Evolutionary conservation across 192 early-diverging fungal species (phyloP), one percentile per base, ranked within the genome.

Genomic region (Funneliformis geosporum): DNA sequence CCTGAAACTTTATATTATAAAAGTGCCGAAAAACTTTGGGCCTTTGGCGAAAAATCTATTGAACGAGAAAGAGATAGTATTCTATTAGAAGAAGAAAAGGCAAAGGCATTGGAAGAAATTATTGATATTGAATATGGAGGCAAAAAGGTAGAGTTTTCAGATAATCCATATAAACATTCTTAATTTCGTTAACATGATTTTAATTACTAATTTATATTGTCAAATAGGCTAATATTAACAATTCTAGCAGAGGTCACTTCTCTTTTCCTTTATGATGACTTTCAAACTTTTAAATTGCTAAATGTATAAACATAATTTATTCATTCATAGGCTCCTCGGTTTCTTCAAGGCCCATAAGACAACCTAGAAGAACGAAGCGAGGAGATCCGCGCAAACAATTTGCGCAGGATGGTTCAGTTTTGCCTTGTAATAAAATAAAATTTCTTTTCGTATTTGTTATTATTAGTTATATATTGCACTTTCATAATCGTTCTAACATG

Each of bases 1-100:
- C 91, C 89, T 6, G 91, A 92, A 9, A 96, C 95, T 0, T 85
- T 94, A 8, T 97, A 96, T 50, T 94, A 91, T 80, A 91, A 89
- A 76, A 88, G 86, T 39, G 96, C 96, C 0, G 94, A 94, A n/a
- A 93, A 90, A 66, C 78, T 98, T 7, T 87, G 87, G 76, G 84
- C 89, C 7, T 93, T 89, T 80, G 96, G 93, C 3, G 74, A 81
- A 6, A 86, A 85, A 73, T 87, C 92, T 0, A 94, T 98, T 81
- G 92, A 93, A 44, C 85, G 94, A 4, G 92, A 93, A 65, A 82
- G 79, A 27, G 80, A 83, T 4, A 84, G 67, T n/a, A 82, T 85
- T 59, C 68, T 82, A 14, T 80, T 80, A 46, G 80, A 81, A 62
- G 82, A 80, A 1, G 84, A 85, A 11, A 79, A 62, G 25, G 23